phyloP scores from a whole-genome alignment of 2,329 filamentous ascomycete species.

The Penicillium brasilianum region DNA sequence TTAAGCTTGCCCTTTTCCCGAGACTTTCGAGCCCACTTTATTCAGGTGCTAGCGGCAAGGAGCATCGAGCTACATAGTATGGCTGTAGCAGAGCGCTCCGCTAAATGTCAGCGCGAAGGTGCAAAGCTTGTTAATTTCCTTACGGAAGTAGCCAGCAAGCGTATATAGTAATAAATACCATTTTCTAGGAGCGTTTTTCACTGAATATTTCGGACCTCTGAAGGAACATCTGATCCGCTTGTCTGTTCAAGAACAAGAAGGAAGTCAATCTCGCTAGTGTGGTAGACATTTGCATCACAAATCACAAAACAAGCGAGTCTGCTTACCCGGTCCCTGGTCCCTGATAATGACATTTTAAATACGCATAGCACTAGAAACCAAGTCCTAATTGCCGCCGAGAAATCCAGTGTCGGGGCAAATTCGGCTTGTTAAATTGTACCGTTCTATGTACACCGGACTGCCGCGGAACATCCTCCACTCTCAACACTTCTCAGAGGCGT shows the following conservation, averaged over 20 bases:
- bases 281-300: not conserved
- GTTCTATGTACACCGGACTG: slow-evolving; percentile 26
- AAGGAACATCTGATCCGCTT: not conserved
- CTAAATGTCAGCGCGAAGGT: too few relatives aligned
- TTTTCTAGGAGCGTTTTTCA: too few relatives aligned
- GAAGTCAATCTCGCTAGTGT: not conserved
- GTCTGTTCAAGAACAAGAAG: not conserved
- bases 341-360: too few relatives aligned
- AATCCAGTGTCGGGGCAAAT: slow-evolving; percentile 27
- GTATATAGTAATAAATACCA: too few relatives aligned
- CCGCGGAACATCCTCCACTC: slow-evolving; percentile 20
- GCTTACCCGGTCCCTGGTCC: not conserved
- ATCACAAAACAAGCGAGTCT: not conserved
- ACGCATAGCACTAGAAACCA: slow-evolving; percentile 13
- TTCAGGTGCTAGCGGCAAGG: too few relatives aligned
- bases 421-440: slow-evolving; percentile 22
- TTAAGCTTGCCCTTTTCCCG: too few relatives aligned
- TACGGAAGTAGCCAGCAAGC: too few relatives aligned
- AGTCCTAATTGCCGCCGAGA: slow-evolving; percentile 18
- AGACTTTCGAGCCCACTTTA: not conserved
- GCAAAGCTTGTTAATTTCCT: too few relatives aligned
- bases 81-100: too few relatives aligned
- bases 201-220: too few relatives aligned
- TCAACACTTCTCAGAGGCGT: slow-evolving; percentile 11
- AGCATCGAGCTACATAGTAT: too few relatives aligned